phyloP scores from a whole-genome alignment of 2,329 filamentous ascomycete species.

The Penicillium sp. region DNA sequence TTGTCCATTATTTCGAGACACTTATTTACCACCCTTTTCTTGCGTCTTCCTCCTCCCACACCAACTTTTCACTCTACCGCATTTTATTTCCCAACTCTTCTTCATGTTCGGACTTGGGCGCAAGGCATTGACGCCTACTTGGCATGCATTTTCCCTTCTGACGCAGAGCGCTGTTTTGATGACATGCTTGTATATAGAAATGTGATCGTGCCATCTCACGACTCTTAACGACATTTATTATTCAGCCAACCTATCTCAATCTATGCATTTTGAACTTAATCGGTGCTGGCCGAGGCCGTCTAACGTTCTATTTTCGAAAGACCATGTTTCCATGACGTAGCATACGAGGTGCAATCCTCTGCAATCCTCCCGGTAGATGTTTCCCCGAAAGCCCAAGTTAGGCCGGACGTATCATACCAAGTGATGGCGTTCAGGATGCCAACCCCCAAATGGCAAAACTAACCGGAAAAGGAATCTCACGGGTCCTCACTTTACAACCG shows the following conservation, averaged over 20 bases:
- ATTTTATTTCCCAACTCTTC: not conserved
- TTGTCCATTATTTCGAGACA: not conserved
- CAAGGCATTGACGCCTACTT: not conserved
- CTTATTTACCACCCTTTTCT: not conserved
- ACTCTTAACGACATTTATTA: constrained; percentile 17
- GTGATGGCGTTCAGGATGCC: too few species aligned
- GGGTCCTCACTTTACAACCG: too few species aligned
- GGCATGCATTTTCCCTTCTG: constrained; percentile 3
- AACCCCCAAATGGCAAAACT: too few species aligned
- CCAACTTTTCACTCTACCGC: not conserved
- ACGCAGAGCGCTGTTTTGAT: constrained; percentile 12
- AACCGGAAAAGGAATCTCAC: too few species aligned
- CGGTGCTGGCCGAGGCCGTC: not conserved
- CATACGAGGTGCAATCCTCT: not conserved
- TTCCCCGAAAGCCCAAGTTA: too few species aligned
- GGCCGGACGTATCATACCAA: too few species aligned
- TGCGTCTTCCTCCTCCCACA: not conserved
- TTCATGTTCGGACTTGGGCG: not conserved
- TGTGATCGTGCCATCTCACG: constrained; percentile 18
- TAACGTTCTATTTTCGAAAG: not conserved
- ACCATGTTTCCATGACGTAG: not conserved
- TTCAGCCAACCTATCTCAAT: not conserved
- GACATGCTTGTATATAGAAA: constrained; percentile 24
- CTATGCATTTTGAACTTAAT: not conserved
- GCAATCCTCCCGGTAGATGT: not conserved